These are phyloP conservation scores for Globisporangium heterothallicum DNA, from an alignment of 352 stramenopile species.

Conservation along the genomic window DNA sequence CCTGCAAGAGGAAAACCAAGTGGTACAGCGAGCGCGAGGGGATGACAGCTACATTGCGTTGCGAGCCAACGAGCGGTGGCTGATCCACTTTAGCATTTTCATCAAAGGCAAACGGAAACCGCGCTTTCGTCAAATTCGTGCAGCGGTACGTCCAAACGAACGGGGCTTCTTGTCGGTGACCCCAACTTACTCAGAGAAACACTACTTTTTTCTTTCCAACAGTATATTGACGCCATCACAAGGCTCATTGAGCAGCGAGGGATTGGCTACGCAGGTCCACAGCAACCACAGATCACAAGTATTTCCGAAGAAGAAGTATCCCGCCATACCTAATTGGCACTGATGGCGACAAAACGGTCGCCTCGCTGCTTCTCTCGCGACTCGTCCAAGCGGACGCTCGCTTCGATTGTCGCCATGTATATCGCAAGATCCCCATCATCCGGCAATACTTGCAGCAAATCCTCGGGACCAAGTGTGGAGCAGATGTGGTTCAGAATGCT, in stretches of 20 bases:
- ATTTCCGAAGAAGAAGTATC: not conserved
- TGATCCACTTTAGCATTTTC: conserved; percentile 53
- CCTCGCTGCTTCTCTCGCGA: conserved; percentile 21
- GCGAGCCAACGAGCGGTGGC: conserved; percentile 37
- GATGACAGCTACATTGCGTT: conserved; percentile 50
- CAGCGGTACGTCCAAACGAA: conserved; percentile 27
- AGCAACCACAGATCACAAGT: not conserved
- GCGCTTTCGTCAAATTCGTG: conserved; percentile 45
- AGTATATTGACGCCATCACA: conserved; percentile 72
- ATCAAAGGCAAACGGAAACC: conserved; percentile 37
- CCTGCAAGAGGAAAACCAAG: conserved; percentile 37
- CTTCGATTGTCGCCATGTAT: conserved; percentile 74
- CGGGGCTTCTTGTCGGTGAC: no score
- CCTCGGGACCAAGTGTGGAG: conserved; percentile 63
- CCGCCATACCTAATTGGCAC: not conserved
- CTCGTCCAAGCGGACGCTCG: conserved; percentile 47
- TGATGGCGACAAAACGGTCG: conserved; percentile 6
- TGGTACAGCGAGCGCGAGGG: conserved; percentile 42
- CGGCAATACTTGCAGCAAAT: conserved; percentile 70
- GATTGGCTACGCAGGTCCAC: conserved; percentile 18
- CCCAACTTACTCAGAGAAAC: no score
- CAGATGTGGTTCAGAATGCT: conserved; percentile 67
- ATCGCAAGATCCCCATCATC: conserved; percentile 69
- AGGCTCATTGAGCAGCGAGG: conserved; percentile 51
- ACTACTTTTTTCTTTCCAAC: not conserved